Evolutionary conservation across 2,329 filamentous ascomycete genomes (phyloP).

Genomic region (Fusarium sp.): DNA sequence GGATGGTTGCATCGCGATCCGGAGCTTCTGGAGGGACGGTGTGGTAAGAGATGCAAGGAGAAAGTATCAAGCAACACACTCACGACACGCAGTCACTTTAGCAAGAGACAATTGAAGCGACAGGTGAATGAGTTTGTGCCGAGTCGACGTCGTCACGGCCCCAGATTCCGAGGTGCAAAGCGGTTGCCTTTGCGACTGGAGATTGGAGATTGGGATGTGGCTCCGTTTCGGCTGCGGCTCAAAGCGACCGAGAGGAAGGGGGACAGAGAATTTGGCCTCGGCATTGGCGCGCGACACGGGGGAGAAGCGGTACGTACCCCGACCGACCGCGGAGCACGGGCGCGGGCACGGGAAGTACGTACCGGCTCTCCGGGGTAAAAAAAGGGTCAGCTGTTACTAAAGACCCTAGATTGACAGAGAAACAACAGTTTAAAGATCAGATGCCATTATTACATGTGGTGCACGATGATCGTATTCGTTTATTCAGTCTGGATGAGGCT

Average conservation of each 20-base stretch:
- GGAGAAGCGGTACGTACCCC: conserved; percentile 29
- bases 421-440: background rate
- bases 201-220: conserved; percentile 20
- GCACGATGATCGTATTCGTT: background rate
- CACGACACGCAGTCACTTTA: conserved; percentile 5
- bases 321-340: conserved; percentile 15
- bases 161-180: conserved; percentile 4
- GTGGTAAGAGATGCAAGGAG: background rate
- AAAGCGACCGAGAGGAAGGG: conserved; percentile 26
- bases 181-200: conserved; percentile 11
- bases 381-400: background rate
- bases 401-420: background rate
- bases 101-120: conserved; percentile 3
- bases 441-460: background rate
- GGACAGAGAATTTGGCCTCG: conserved; percentile 29
- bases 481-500: background rate
- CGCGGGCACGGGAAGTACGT: background rate
- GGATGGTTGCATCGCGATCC: conserved; percentile 28
- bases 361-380: conserved; percentile 24
- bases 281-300: conserved; percentile 28
- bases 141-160: background rate
- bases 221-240: conserved; percentile 36
- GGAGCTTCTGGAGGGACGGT: conserved; percentile 2
- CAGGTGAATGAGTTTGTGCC: conserved; percentile 11
- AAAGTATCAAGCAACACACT: background rate